phyloP scores from a whole-genome alignment of 306 rosid genomes.

The Ochetophila trinervis region DNA sequence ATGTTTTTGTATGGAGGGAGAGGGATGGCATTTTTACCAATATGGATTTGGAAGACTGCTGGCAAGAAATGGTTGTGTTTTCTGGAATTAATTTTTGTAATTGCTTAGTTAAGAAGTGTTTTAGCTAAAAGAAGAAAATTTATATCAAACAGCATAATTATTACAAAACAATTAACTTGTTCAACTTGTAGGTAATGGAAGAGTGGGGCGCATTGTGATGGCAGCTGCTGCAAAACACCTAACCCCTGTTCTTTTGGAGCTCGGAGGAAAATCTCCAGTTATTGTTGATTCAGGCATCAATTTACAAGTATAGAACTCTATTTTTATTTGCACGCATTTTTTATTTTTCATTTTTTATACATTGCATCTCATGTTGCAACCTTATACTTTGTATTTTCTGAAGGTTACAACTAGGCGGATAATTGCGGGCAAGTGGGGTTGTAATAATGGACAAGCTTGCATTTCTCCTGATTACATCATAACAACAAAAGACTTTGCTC shows the following conservation, averaged over 20 bases:
- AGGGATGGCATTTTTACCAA: too few relatives aligned
- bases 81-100: too few relatives aligned
- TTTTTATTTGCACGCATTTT: not conserved
- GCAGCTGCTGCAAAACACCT: constrained; percentile 96
- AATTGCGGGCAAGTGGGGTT: constrained; percentile 90
- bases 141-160: not conserved
- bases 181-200: constrained; percentile 60
- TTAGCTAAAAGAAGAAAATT: not conserved
- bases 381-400: constrained; percentile 18
- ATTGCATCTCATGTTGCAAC: constrained; percentile 18
- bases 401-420: constrained; percentile 81
- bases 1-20: too few relatives aligned
- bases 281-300: constrained; percentile 75
- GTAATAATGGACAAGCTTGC: constrained; percentile 96
- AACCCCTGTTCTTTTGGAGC: constrained; percentile 95
- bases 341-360: not conserved
- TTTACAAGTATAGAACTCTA: constrained; percentile 45
- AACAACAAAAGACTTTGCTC: constrained; percentile 79
- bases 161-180: not conserved
- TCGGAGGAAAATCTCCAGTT: constrained; percentile 94
- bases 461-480: constrained; percentile 76
- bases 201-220: constrained; percentile 87
- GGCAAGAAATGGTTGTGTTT: too few relatives aligned
- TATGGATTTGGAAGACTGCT: too few relatives aligned
- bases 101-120: not conserved